Evolutionary conservation across 805 yeast species (phyloP).

Genomic region (Hyphopichia homilentoma): DNA sequence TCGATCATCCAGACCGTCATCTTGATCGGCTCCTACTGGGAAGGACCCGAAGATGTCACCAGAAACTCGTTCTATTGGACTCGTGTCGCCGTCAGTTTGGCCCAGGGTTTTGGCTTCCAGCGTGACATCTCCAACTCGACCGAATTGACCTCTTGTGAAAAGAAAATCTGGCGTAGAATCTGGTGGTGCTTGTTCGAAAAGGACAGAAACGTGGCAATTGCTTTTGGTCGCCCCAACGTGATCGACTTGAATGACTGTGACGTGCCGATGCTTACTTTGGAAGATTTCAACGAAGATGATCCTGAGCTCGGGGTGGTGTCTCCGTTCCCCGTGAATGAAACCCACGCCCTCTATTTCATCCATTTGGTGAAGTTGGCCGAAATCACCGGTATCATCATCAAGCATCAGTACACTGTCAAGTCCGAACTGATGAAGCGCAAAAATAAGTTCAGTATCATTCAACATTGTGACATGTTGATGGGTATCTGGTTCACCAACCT

Average conservation of each 20-base stretch:
- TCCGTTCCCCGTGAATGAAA: slow-evolving; percentile 43
- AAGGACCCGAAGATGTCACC: slow-evolving; percentile 65
- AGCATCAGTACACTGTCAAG: slow-evolving; percentile 67
- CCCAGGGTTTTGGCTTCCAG: slow-evolving; percentile 77
- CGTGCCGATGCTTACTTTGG: slow-evolving; percentile 65
- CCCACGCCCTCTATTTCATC: slow-evolving; percentile 56
- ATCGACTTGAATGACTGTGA: slow-evolving; percentile 73
- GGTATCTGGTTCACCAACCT: slow-evolving; percentile 71
- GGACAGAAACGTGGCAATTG: slow-evolving; percentile 65
- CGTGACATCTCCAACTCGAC: slow-evolving; percentile 46
- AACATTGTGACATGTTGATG: slow-evolving; percentile 73
- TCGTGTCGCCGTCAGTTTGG: slow-evolving; percentile 62
- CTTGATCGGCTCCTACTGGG: slow-evolving; percentile 68
- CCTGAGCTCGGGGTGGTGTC: slow-evolving; percentile 16
- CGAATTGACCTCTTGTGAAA: slow-evolving; percentile 33
- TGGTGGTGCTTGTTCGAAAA: slow-evolving; percentile 79
- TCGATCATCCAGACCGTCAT: slow-evolving; percentile 58
- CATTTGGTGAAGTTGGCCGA: slow-evolving; percentile 65
- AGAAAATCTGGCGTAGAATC: slow-evolving; percentile 57
- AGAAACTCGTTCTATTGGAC: slow-evolving; percentile 69
- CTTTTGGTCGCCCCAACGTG: slow-evolving; percentile 68
- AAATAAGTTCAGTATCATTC: slow-evolving; percentile 43
- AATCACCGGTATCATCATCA: slow-evolving; percentile 63
- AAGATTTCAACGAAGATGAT: slow-evolving; percentile 58
- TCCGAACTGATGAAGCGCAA: slow-evolving; percentile 52